Evolutionary conservation across 2,329 filamentous ascomycete genomes (phyloP), one percentile per base, ranked within the genome.

Genomic region (Penicillium sp.): DNA sequence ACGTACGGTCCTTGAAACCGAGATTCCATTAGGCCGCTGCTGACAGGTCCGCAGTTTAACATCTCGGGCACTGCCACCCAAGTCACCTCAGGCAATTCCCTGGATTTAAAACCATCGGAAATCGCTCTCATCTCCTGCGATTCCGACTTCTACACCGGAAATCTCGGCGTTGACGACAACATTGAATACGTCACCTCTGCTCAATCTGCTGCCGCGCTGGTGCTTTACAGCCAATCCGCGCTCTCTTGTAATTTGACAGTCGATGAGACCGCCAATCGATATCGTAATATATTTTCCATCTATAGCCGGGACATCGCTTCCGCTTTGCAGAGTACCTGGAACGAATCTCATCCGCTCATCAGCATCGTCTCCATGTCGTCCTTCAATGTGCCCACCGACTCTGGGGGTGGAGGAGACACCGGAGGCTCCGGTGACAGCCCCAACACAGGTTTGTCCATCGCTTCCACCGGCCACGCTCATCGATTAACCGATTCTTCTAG

Each of bases 51-150:
- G 18, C 54, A 73, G 71, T 70, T 71, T 42, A 56, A 64, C 32
- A 18, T 67, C 32, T 57, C 60, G 3, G 72, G 72, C 14, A 59
- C 49, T 45, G 47, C 71, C 36, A 63, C 67, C 45, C 56, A 60
- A 47, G 70, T 69, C 21, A 58, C 61, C n/a, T 62, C 65, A 18
- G 55, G 62, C 31, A 69, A 72, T 58, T 67, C 68, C 3, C 57
- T 65, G n/a, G 44, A 43, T 2, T 44, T 74, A 27, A 59, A 61
- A 16, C 56, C 31, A 13, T 55, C 56, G 11, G 59, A 68, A 18
- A 75, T 78, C 52, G 74, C 73, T 47, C 72, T 73, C 44, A 62
- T 78, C 48, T 72, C 71, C 40, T 78, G 76, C 59, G 76, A 78
- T 57, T 56, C 63, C 1, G 63, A 67, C 34, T 68, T 67, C 22